These are phyloP conservation scores for Vigna mungo DNA, from an alignment of 306 rosid genomes.

Conservation along the genomic window DNA sequence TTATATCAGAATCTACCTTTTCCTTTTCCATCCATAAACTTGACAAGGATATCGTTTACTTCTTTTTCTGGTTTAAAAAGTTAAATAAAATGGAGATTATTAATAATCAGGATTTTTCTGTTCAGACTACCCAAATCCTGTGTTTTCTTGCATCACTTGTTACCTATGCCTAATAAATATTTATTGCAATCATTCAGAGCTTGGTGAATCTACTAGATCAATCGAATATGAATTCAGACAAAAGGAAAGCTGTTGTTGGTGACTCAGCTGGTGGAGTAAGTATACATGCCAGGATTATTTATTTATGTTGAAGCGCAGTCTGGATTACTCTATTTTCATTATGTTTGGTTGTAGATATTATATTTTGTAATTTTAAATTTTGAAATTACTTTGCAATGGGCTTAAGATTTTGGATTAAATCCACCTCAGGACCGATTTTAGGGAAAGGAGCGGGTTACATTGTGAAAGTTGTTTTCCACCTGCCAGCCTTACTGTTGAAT, in stretches of 20 bases:
- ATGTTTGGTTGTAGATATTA: not conserved
- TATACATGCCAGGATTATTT: conserved; percentile 40
- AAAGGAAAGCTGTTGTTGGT: conserved; percentile 45
- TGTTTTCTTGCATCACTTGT: conserved; percentile 19
- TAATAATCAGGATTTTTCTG: conserved; percentile 3
- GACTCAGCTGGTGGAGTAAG: conserved; percentile 65
- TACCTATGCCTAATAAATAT: conserved; percentile 19
- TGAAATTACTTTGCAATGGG: not conserved
- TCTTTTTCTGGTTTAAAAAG: conserved; percentile 12
- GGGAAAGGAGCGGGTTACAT: conserved; percentile 34
- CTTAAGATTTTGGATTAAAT: conserved; percentile 7
- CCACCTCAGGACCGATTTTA: conserved; percentile 6
- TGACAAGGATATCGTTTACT: conserved; percentile 12
- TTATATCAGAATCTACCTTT: conserved; percentile 2
- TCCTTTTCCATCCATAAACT: conserved; percentile 8
- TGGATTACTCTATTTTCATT: conserved; percentile 34
- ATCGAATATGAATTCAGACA: conserved; percentile 46
- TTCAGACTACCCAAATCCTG: not conserved
- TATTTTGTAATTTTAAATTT: conserved; percentile 3
- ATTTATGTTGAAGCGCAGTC: conserved; percentile 28
- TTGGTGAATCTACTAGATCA: conserved; percentile 61
- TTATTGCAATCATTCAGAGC: conserved; percentile 62
- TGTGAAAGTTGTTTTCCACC: conserved; percentile 20
- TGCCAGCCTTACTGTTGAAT: not conserved
- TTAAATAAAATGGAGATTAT: not conserved